Base-by-base conservation (phyloP, 2,329 filamentous ascomycete species). In the Nemania serpens region DNA sequence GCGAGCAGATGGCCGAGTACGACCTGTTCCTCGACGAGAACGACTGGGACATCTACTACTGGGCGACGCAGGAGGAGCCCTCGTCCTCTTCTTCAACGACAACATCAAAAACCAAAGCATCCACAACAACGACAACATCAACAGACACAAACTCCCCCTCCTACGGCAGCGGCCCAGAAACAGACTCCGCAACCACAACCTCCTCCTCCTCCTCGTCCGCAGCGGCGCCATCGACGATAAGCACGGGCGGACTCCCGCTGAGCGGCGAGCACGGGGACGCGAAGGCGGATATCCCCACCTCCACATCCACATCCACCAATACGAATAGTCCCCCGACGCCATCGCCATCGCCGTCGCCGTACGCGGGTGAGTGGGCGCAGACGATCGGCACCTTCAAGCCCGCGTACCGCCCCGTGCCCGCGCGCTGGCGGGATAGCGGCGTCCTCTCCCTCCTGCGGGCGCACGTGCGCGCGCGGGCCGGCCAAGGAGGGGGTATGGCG, bases 11-110 rank as follows among this genome's bases (percentile, higher is more conserved):
- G 69, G 78, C 85, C 69, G 86, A 96, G 77, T 98, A 95, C 80
- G 94, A 98, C 75, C 81, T 84, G 29, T 96, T 99, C 81, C 87
- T 99, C 58, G 95, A 99, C 77, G 95, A 99, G 79, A 99, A 99
- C 77, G 95, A 99, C 80, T 99, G 95, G 95, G 95, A 99, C 75
- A 97, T 99, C 64, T 99, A 99, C 83, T 99, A 99, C 83, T 99
- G 95, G 95, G 92, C 91, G 3, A 99, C 95, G 15, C 95, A 99
- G 77, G 88, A 92, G 69, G 82, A 88, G 12, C 78, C 84, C 4
- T 79, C 82, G 34, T 17, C 57, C 15, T n/a, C 59, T 13, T 18
- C 50, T 45, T 29, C 55, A 18, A 13, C 51, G 11, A 36, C 51
- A 2, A 29, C 42, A 5, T 2, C 20, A 20, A 7, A 25, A 61